phyloP scores from a whole-genome alignment of 768 basidiomycete genomes.

The Panaeolus cyanescens region DNA sequence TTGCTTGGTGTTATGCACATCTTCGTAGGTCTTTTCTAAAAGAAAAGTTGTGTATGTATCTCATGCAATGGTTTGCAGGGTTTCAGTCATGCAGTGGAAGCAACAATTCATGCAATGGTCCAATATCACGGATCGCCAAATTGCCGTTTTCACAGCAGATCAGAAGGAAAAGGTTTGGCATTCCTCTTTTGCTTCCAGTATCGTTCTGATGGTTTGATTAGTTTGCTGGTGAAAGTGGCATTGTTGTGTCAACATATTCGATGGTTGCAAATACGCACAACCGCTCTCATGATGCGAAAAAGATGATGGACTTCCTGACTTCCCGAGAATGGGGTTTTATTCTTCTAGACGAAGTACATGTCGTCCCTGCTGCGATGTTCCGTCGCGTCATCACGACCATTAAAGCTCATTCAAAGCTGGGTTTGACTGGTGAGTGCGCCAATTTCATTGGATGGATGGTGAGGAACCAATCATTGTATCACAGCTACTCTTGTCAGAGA shows the following conservation, averaged over 20 bases:
- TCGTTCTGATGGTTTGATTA: conserved; percentile 29
- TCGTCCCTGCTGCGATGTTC: conserved; percentile 99
- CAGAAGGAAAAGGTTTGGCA: conserved; percentile 88
- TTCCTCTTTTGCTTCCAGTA: background rate
- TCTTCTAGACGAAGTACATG: conserved; percentile 96
- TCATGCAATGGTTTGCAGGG: conserved; percentile 45
- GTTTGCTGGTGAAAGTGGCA: conserved; percentile 97
- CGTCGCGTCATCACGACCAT: conserved; percentile 96
- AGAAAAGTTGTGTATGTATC: no score
- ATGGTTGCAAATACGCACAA: conserved; percentile 99
- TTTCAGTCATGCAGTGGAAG: conserved; percentile 98
- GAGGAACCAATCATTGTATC: no score
- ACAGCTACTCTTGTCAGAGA: conserved; percentile 96
- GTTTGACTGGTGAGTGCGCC: conserved; percentile 83
- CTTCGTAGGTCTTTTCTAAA: conserved; percentile 67
- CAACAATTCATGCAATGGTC: conserved; percentile 99
- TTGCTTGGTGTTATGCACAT: conserved; percentile 95
- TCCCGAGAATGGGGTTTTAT: conserved; percentile 99
- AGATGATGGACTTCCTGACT: conserved; percentile 99
- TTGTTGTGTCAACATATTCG: conserved; percentile 98
- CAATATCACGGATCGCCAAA: conserved; percentile 94
- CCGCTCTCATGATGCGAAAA: conserved; percentile 97
- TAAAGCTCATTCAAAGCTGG: conserved; percentile 98
- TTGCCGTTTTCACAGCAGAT: conserved; percentile 96
- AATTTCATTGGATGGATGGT: background rate